Base-by-base conservation (phyloP, 768 basidiomycete genomes). In the Mycena vulgaris region DNA sequence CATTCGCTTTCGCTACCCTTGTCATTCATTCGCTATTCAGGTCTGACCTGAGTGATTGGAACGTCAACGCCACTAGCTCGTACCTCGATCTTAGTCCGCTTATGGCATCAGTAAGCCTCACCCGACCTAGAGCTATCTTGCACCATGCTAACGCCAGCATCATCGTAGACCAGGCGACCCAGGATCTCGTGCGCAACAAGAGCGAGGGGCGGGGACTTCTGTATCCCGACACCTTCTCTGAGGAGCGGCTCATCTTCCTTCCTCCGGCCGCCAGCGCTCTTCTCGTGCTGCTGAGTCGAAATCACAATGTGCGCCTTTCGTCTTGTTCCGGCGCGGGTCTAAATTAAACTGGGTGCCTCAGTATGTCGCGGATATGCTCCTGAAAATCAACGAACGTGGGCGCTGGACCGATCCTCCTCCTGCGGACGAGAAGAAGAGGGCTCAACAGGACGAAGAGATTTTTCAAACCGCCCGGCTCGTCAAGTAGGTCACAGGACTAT, bases 1-100 rank as follows among this genome's bases (percentile, higher is more conserved):
- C 89, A 73, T 93, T 92, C 72, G 89, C 92, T 3, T 92, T 91
- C 70, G 92, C 91, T 2, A 82, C 89, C 35, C 79, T 92, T 40
- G 84, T 92, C 66, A 90, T 88, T 55, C 91, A 92, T 78, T 85
- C 83, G 7, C 78, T 90, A 13, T 91, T 90, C 83, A 79, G 85
- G 39, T 89, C 89, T 1, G 80, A 86, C 70, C 77, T 75, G 14
- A 66, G 74, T 4, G 83, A 88, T 69, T 80, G 78, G 71, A 81
- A 78, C 35, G 81, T 85, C 76, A 91, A 91, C 80, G 79, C 86
- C 58, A 86, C 89, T 0, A 83, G 83, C 65, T 87, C 86, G 3
- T 90, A 90, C 69, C 83, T 90, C 28, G 89, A 90, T 74, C 80
- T 91, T 9, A 87, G 85, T 53, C 84, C 86, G 7, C 78, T 90